Evolutionary conservation across 768 basidiomycete genomes (phyloP).

Genomic region (Pulveroboletus sp.): DNA sequence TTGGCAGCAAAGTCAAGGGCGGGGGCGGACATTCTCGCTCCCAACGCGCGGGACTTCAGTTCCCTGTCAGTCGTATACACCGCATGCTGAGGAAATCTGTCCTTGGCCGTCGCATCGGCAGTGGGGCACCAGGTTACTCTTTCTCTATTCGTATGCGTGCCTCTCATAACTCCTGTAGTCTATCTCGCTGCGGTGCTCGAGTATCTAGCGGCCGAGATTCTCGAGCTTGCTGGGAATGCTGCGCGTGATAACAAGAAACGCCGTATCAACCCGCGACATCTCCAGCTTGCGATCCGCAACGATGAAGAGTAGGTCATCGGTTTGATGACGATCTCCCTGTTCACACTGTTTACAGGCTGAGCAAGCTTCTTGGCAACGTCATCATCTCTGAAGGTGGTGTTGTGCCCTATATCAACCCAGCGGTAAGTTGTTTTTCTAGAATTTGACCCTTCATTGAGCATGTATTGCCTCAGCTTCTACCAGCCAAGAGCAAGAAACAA

Average conservation of each 20-base stretch:
- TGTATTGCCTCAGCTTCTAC: conserved; percentile 23
- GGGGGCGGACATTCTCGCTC: conserved; percentile 76
- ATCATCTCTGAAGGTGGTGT: conserved; percentile 96
- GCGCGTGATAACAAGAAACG: conserved; percentile 92
- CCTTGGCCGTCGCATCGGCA: conserved; percentile 84
- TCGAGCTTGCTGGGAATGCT: conserved; percentile 88
- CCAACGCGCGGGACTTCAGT: conserved; percentile 73
- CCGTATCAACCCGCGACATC: conserved; percentile 92
- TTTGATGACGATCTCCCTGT: not conserved
- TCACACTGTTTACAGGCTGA: conserved; percentile 43
- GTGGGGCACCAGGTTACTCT: conserved; percentile 71
- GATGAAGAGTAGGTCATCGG: conserved; percentile 69
- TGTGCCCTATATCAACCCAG: conserved; percentile 74
- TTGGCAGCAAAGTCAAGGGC: conserved; percentile 44
- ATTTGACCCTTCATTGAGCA: not conserved
- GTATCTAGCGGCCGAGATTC: conserved; percentile 89
- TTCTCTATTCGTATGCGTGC: conserved; percentile 8
- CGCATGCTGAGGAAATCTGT: conserved; percentile 84
- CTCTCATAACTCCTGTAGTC: conserved; percentile 47
- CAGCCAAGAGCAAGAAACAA: conserved; percentile 30
- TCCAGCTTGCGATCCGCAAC: conserved; percentile 92
- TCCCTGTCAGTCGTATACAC: conserved; percentile 90
- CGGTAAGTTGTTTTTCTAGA: conserved; percentile 29
- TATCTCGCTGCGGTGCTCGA: conserved; percentile 92
- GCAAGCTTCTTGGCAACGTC: conserved; percentile 71